A percentile compares a stretch with the other conserved stretches of the same genome.
phyloP scores from a whole-genome alignment of 1,284 basidiomycete species.

The Ustilago crameri region DNA sequence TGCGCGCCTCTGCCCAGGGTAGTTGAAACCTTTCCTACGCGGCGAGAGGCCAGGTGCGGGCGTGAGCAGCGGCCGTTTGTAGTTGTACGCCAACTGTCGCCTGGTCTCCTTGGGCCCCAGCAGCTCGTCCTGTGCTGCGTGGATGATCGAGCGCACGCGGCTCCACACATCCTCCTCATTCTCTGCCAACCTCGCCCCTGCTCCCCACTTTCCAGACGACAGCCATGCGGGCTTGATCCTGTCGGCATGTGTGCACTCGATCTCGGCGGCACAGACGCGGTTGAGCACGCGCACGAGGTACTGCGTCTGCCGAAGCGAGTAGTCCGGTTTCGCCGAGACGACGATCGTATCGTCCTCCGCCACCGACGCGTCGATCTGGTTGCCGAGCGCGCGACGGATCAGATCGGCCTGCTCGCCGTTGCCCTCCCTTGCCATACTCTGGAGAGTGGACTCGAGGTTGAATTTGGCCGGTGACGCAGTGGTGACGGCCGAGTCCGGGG shows the following conservation, averaged over 20 bases:
- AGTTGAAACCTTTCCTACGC: not conserved
- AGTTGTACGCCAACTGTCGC: not conserved
- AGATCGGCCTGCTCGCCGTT: slow-evolving; percentile 9
- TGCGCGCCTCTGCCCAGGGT: not conserved
- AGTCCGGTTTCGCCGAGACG: slow-evolving; percentile 6
- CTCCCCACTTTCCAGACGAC: not conserved
- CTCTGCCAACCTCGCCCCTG: not conserved
- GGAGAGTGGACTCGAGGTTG: slow-evolving; percentile 19
- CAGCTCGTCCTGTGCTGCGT: slow-evolving; percentile 15
- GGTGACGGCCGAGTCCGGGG: not conserved
- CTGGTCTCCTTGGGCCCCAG: slow-evolving; percentile 10
- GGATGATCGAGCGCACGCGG: not conserved
- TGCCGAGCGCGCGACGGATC: slow-evolving; percentile 1
- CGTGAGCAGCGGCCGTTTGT: not conserved
- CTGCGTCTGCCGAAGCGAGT: slow-evolving; percentile 35
- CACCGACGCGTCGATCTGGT: not conserved
- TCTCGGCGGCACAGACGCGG: slow-evolving; percentile 28
- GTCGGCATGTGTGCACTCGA: not conserved
- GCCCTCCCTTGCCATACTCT: slow-evolving; percentile 18
- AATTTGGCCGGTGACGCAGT: slow-evolving; percentile 10
- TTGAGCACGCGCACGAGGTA: slow-evolving; percentile 37
- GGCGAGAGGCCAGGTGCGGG: slow-evolving; percentile 14
- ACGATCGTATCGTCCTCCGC: not conserved
- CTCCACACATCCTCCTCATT: not conserved
- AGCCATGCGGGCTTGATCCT: slow-evolving; percentile 8